Conservation (phyloP, 805 yeast genomes). For the Cyberlindnera lachancei region DNA sequence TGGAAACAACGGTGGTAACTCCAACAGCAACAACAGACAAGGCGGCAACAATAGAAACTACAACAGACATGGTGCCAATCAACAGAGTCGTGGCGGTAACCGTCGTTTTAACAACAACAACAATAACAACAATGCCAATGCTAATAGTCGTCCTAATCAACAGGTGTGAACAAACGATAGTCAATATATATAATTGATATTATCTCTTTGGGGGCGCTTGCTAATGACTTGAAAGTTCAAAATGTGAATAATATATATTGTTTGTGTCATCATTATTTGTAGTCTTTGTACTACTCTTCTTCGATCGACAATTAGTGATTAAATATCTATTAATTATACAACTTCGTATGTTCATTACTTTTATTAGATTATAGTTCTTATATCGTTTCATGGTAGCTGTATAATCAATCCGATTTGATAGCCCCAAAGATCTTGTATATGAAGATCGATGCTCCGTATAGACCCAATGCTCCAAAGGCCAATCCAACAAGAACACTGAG, state of each 20-base stretch:
- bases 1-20: conserved; percentile 10
- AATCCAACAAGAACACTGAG: conserved; percentile 56
- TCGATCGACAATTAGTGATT: too few relatives aligned
- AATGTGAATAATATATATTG: too few relatives aligned
- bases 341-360: too few relatives aligned
- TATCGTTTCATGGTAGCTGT: too few relatives aligned
- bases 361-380: too few relatives aligned
- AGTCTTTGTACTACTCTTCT: too few relatives aligned
- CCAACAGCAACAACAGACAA: conserved; percentile 17
- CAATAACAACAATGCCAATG: conserved; percentile 5
- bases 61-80: conserved; percentile 10
- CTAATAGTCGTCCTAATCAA: conserved; percentile 1
- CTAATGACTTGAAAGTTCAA: not conserved
- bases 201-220: not conserved
- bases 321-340: too few relatives aligned
- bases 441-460: conserved; percentile 58
- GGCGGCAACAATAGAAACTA: too few relatives aligned
- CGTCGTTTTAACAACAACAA: conserved; percentile 3
- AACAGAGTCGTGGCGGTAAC: conserved; percentile 1
- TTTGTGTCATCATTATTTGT: too few relatives aligned
- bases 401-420: conserved; percentile 51
- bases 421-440: conserved; percentile 55
- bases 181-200: not conserved
- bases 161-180: too few relatives aligned
- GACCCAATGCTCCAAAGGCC: conserved; percentile 70